phyloP scores from a whole-genome alignment of 306 rosid species.

The Lotus japonicus region DNA sequence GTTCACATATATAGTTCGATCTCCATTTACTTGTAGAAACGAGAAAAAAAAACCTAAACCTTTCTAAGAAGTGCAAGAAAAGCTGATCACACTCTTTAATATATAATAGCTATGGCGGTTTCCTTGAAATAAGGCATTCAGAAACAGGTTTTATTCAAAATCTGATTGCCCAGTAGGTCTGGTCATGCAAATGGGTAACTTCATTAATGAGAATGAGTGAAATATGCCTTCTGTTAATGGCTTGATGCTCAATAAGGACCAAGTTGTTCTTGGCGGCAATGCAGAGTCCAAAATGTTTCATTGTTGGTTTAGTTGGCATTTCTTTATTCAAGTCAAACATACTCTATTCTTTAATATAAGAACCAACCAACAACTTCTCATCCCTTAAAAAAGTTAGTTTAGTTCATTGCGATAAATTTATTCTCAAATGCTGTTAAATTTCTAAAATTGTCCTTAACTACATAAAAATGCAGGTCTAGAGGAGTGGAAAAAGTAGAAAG shows the following conservation, averaged over 20 bases:
- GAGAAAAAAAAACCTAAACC: neutral
- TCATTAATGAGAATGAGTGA: conserved; percentile 14
- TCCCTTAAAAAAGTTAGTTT: no score
- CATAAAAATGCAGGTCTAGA: no score
- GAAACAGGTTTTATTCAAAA: conserved; percentile 27
- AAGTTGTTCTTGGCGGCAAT: neutral
- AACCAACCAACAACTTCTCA: no score
- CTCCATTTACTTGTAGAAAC: neutral
- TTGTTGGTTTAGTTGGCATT: neutral
- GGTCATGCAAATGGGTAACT: conserved; percentile 16
- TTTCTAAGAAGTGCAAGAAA: conserved; percentile 26
- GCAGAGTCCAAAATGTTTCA: neutral
- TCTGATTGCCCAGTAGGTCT: conserved; percentile 18
- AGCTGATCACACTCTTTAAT: conserved; percentile 3
- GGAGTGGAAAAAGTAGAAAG: no score
- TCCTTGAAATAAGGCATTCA: conserved; percentile 26
- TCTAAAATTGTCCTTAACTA: no score
- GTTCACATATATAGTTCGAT: conserved; percentile 19
- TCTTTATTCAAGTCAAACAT: neutral
- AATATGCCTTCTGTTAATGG: conserved; percentile 10
- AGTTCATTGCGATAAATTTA: no score
- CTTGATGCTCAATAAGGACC: neutral
- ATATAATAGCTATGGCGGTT: conserved; percentile 12
- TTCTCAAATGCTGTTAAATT: no score
- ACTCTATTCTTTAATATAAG: no score